phyloP scores from a whole-genome alignment of 495 filamentous ascomycete genomes.

The Elaphomyces granulatus region DNA sequence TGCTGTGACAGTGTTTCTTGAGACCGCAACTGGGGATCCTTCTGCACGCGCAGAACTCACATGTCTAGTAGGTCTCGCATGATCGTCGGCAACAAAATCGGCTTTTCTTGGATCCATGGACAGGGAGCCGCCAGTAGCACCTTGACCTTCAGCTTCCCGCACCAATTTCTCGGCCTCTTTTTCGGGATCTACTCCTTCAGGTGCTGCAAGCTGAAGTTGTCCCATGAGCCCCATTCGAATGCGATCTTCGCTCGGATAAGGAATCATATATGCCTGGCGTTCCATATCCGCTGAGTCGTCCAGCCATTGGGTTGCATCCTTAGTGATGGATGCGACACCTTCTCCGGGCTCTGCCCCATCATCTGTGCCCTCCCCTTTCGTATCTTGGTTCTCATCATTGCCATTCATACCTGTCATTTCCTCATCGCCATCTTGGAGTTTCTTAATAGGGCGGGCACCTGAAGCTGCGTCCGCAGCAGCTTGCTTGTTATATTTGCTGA shows the following conservation, averaged over 20 bases:
- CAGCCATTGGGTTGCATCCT: constrained; percentile 32
- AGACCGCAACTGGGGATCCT: not conserved
- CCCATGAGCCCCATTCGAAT: constrained; percentile 37
- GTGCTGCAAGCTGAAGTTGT: constrained; percentile 27
- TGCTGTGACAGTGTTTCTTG: constrained; percentile 9
- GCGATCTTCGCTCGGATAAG: constrained; percentile 34
- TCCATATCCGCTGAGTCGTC: constrained; percentile 31
- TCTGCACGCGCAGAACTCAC: constrained; percentile 19
- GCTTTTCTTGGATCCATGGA: constrained; percentile 11
- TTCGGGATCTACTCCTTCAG: constrained; percentile 22
- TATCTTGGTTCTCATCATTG: constrained; percentile 14
- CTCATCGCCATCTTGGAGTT: constrained; percentile 6
- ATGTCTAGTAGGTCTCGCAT: constrained; percentile 23
- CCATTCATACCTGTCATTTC: constrained; percentile 6
- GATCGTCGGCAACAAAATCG: constrained; percentile 19
- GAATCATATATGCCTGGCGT: constrained; percentile 31
- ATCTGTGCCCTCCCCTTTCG: constrained; percentile 20
- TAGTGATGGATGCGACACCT: constrained; percentile 26
- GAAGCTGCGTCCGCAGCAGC: constrained; percentile 31
- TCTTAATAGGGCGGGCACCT: constrained; percentile 7
- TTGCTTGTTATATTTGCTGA: constrained; percentile 35
- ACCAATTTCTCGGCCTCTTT: constrained; percentile 31
- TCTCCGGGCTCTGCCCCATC: constrained; percentile 11
- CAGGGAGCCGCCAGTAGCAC: constrained; percentile 17
- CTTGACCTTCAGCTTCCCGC: constrained; percentile 26